Base-by-base conservation (phyloP, 805 yeast genomes). In the fission yeast (Schizosaccharomyces pombe) region DNA sequence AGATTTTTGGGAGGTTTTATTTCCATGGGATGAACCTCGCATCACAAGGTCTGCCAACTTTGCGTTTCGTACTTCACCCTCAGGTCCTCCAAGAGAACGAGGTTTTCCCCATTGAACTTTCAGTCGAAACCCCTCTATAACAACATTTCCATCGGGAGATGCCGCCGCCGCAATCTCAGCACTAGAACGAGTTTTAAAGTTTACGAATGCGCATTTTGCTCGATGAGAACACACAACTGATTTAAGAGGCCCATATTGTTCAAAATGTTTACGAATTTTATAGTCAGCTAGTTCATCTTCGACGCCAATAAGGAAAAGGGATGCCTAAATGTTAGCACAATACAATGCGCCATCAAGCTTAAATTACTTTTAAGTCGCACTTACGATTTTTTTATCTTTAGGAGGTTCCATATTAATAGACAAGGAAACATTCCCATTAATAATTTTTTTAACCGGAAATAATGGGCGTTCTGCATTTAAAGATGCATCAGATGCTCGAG, bases 281-380 rank as follows among this genome's bases (percentile, higher is more conserved):
- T 78, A 79, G 60, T 80, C 85, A 0, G 93, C 80, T 5, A 80
- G 62, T 14, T 77, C 77, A 3, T 76, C 75, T 57, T 75, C 79
- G 19, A 85, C 69, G 1, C 95, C 95, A 65, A 79, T 83, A 19
- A 86, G 62, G 62, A 86, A 85, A 54, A 85, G 74, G 0, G 86
- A 73, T 54, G 53, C 37, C 53, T 49, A 29, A 4, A 9, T 11
- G 32, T 26, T 30, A 49, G 53, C 6, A 16, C n/a, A 30, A 5
- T 14, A 2, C 3, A 9, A 49, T 9, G 8, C 26, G 19, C 28
- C 22, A 47, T 32, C 14, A 14, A 8, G 33, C 5, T 11, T 28
- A 49, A 6, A 2, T 26, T n/a, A n/a, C n/a, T n/a, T n/a, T n/a
- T n/a, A n/a, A n/a, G n/a, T n/a, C n/a, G n/a, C n/a, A 49, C 53